Percentiles rank a stretch among this genome's conserved stretches.
These are phyloP conservation scores for Stachybotrys echinatus DNA, from an alignment of 2,329 filamentous ascomycete genomes.

Conservation along the genomic window DNA sequence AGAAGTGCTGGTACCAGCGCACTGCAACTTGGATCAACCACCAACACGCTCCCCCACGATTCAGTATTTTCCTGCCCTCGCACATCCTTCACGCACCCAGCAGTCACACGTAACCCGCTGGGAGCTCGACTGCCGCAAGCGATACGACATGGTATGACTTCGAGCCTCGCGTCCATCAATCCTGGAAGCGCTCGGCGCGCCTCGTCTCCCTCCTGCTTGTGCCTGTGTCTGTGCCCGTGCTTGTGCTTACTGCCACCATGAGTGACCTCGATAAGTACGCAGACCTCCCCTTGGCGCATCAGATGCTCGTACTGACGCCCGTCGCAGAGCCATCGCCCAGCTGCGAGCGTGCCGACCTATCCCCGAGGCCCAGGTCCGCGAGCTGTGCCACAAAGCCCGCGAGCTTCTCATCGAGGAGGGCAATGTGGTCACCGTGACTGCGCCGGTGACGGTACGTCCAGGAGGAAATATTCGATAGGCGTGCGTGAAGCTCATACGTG, in stretches of 20 bases:
- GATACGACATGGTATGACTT: slow-evolving; percentile 19
- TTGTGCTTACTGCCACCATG: slow-evolving; percentile 48
- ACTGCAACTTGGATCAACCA: not conserved
- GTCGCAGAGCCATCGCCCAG: slow-evolving; percentile 82
- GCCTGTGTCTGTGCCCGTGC: too few relatives aligned
- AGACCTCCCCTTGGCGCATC: too few relatives aligned
- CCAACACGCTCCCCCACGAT: not conserved
- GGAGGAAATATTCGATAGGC: not conserved
- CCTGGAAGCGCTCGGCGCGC: slow-evolving; percentile 12
- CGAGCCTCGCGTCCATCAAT: not conserved
- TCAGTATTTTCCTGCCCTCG: not conserved
- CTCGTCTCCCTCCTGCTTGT: slow-evolving; percentile 5
- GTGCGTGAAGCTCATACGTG: not conserved
- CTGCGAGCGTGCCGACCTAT: slow-evolving; percentile 94
- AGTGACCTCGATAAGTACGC: slow-evolving; percentile 70
- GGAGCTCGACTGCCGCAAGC: too few relatives aligned
- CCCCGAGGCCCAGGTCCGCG: slow-evolving; percentile 89
- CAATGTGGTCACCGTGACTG: slow-evolving; percentile 92
- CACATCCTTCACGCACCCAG: not conserved
- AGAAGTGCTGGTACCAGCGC: too few relatives aligned
- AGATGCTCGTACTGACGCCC: slow-evolving; percentile 9
- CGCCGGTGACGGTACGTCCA: slow-evolving; percentile 77
- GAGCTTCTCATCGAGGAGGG: slow-evolving; percentile 96
- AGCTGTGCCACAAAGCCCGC: slow-evolving; percentile 94
- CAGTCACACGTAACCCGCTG: too few relatives aligned